Percentiles rank a stretch among this genome's conserved stretches.
These are phyloP conservation scores for Boletus eberwhitei DNA, from an alignment of 768 basidiomycete species.

Conservation along the genomic window DNA sequence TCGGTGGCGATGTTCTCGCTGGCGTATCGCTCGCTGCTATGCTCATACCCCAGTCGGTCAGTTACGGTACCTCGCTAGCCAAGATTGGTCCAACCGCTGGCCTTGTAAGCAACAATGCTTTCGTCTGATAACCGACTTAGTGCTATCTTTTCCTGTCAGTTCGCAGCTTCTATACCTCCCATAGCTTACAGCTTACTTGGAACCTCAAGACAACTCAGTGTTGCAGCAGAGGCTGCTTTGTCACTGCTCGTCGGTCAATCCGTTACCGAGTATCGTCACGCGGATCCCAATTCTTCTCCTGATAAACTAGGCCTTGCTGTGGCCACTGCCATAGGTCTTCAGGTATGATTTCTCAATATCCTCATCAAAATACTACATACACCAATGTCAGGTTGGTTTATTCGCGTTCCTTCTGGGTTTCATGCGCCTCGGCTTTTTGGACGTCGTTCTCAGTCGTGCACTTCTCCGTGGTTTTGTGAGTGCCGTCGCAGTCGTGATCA, in stretches of 20 bases:
- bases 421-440: slow-evolving; percentile 87
- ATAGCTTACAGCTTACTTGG: slow-evolving; percentile 91
- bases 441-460: slow-evolving; percentile 88
- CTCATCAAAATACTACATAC: neutral
- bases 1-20: slow-evolving; percentile 73
- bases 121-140: neutral
- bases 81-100: slow-evolving; percentile 83
- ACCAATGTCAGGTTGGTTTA: slow-evolving; percentile 59
- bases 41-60: slow-evolving; percentile 85
- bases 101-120: slow-evolving; percentile 48
- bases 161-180: slow-evolving; percentile 81
- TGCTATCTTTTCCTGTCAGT: slow-evolving; percentile 39
- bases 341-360: slow-evolving; percentile 42
- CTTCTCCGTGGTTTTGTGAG: slow-evolving; percentile 85
- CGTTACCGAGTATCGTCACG: slow-evolving; percentile 63
- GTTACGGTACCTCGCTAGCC: slow-evolving; percentile 87
- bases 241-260: slow-evolving; percentile 87
- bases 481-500: slow-evolving; percentile 81
- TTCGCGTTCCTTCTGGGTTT: slow-evolving; percentile 85
- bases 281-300: slow-evolving; percentile 34
- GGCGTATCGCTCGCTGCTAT: slow-evolving; percentile 84
- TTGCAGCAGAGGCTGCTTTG: slow-evolving; percentile 87
- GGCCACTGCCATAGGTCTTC: slow-evolving; percentile 79
- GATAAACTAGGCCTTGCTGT: slow-evolving; percentile 63
- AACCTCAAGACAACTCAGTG: slow-evolving; percentile 75